A percentile compares a stretch with the other conserved stretches of the same genome.
Evolutionary conservation across 2,329 filamentous ascomycete genomes (phyloP).

Genomic region (Fusarium protoensiforme): DNA sequence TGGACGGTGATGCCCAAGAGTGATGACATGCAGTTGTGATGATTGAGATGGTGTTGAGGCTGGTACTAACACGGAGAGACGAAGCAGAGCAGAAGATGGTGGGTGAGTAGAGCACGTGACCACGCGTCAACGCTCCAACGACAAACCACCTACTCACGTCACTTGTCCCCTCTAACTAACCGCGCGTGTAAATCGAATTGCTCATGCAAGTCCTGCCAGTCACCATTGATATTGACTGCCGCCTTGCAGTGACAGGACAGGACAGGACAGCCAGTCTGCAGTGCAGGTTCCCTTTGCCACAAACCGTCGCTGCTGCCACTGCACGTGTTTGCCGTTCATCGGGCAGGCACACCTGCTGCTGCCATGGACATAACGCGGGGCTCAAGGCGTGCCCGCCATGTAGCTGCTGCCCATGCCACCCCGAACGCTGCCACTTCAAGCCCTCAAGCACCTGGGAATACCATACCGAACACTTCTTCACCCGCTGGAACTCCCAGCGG

Average conservation of each 20-base stretch:
- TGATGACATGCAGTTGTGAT: not conserved
- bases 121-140: constrained; percentile 17
- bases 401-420: constrained; percentile 30
- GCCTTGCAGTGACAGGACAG: not conserved
- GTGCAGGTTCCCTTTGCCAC: not conserved
- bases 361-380: constrained; percentile 35
- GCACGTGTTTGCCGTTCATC: not conserved
- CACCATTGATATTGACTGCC: not conserved
- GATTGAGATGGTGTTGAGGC: not conserved
- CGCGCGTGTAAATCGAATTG: constrained; percentile 18
- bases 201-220: not conserved
- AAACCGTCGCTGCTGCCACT: not conserved
- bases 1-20: not conserved
- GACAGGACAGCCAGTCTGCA: not conserved
- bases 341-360: not conserved
- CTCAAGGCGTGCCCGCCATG: constrained; percentile 33
- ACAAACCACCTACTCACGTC: constrained; percentile 10
- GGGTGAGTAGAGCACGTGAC: constrained; percentile 14
- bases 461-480: constrained; percentile 27
- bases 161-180: constrained; percentile 6
- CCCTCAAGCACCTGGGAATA: constrained; percentile 1
- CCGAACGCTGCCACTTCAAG: constrained; percentile 24
- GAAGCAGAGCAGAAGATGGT: not conserved
- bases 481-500: constrained; percentile 29
- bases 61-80: not conserved